These are phyloP conservation scores for Trametes sanguinea DNA, from an alignment of 768 basidiomycete genomes.

Conservation along the genomic window DNA sequence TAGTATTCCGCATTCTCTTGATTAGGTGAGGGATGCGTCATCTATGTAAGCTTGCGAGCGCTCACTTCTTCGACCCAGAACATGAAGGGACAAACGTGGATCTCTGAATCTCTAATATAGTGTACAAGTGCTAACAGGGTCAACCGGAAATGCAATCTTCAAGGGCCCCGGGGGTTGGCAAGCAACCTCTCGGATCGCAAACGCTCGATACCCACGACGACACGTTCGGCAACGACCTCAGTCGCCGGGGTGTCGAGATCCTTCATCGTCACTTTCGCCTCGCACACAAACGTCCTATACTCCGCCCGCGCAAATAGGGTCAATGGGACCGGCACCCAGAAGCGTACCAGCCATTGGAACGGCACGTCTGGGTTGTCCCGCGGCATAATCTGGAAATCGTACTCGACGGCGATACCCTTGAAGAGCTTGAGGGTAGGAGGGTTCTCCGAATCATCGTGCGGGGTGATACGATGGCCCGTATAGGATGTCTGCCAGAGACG, in stretches of 20 bases:
- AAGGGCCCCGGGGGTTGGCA: background rate
- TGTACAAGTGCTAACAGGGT: no score
- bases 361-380: background rate
- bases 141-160: no score
- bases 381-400: background rate
- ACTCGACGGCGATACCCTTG: background rate
- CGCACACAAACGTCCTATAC: slow-evolving; percentile 44
- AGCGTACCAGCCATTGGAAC: slow-evolving; percentile 35
- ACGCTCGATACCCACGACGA: slow-evolving; percentile 3
- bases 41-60: no score
- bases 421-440: background rate
- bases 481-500: background rate
- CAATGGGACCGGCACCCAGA: slow-evolving; percentile 50
- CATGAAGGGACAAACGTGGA: no score
- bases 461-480: background rate
- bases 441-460: background rate
- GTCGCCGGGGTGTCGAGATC: background rate
- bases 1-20: no score
- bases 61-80: no score
- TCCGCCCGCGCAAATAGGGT: slow-evolving; percentile 48
- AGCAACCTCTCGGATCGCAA: background rate
- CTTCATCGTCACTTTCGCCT: slow-evolving; percentile 30
- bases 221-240: background rate
- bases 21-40: no score
- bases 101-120: no score